phyloP scores from a whole-genome alignment of 2,329 filamentous ascomycete species.

The Alternaria consortialis region DNA sequence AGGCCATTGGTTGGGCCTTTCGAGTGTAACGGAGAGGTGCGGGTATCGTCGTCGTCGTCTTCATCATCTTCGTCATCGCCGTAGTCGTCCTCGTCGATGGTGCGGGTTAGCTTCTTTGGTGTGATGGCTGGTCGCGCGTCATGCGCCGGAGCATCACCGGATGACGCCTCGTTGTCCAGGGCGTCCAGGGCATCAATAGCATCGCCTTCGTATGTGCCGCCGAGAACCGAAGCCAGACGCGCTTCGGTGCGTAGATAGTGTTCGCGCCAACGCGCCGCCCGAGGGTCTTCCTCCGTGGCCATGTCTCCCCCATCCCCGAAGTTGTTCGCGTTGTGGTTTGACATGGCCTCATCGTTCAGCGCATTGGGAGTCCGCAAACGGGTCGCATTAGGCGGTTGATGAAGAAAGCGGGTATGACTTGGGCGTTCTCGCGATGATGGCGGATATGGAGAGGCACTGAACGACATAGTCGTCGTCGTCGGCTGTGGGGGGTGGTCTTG shows the following conservation, averaged over 20 bases:
- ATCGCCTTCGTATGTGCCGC: constrained; percentile 48
- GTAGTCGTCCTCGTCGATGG: constrained; percentile 86
- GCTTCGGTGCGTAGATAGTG: constrained; percentile 80
- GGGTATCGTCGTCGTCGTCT: constrained; percentile 52
- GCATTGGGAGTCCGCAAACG: constrained; percentile 54
- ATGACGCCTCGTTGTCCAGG: constrained; percentile 33
- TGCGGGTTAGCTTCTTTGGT: constrained; percentile 77
- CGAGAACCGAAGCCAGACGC: constrained; percentile 80
- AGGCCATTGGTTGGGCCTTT: constrained; percentile 63
- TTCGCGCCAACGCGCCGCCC: constrained; percentile 71
- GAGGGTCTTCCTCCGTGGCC: constrained; percentile 57
- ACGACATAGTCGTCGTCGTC: constrained; percentile 48
- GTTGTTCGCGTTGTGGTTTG: constrained; percentile 49
- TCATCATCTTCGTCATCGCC: constrained; percentile 77
- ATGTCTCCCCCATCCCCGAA: constrained; percentile 52
- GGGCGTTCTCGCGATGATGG: constrained; percentile 54
- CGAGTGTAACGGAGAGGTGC: constrained; percentile 59
- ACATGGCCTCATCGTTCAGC: constrained; percentile 57
- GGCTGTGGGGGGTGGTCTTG: constrained; percentile 43
- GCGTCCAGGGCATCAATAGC: constrained; percentile 37
- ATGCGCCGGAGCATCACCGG: constrained; percentile 48
- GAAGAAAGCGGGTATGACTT: constrained; percentile 53
- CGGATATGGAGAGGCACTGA: constrained; percentile 49
- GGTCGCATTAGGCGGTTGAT: constrained; percentile 46
- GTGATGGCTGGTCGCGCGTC: constrained; percentile 58